Evolutionary conservation across 306 rosid species (phyloP).

Genomic region (Arachis hypogaea): DNA sequence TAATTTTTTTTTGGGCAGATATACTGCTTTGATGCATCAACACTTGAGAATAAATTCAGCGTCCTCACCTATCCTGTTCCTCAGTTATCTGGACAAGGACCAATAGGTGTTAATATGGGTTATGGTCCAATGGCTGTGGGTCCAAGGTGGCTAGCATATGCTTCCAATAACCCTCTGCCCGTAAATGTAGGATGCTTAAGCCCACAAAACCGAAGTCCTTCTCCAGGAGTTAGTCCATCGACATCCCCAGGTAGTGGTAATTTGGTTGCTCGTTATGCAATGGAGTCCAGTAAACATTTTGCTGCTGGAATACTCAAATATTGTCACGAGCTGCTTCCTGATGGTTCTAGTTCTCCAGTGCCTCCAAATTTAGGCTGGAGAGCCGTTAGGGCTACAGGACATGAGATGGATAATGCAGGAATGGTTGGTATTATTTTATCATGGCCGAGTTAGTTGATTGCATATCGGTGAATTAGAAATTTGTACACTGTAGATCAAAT

Average conservation of each 20-base stretch:
- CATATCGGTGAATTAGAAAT: background rate
- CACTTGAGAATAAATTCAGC: conserved; percentile 78
- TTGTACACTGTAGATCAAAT: conserved; percentile 14
- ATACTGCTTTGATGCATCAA: conserved; percentile 80
- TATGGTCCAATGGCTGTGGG: conserved; percentile 97
- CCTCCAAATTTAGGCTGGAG: conserved; percentile 71
- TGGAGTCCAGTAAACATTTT: conserved; percentile 85
- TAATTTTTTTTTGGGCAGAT: conserved; percentile 62
- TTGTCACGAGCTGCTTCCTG: conserved; percentile 80
- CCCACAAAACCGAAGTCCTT: conserved; percentile 68
- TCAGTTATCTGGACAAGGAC: conserved; percentile 73
- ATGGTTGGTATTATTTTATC: conserved; percentile 65
- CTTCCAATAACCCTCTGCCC: conserved; percentile 66
- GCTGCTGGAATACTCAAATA: conserved; percentile 78
- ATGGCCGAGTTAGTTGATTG: conserved; percentile 16
- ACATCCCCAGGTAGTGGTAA: conserved; percentile 73
- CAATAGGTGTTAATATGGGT: conserved; percentile 74
- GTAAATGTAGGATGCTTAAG: conserved; percentile 70
- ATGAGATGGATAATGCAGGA: conserved; percentile 74
- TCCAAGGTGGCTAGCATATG: conserved; percentile 96
- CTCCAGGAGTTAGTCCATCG: conserved; percentile 77
- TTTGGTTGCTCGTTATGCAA: conserved; percentile 80
- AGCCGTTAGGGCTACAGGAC: conserved; percentile 66
- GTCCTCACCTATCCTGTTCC: conserved; percentile 90
- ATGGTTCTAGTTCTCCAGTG: conserved; percentile 75